phyloP scores from a whole-genome alignment of 768 basidiomycete genomes.

The Chalciporus piperatus region DNA sequence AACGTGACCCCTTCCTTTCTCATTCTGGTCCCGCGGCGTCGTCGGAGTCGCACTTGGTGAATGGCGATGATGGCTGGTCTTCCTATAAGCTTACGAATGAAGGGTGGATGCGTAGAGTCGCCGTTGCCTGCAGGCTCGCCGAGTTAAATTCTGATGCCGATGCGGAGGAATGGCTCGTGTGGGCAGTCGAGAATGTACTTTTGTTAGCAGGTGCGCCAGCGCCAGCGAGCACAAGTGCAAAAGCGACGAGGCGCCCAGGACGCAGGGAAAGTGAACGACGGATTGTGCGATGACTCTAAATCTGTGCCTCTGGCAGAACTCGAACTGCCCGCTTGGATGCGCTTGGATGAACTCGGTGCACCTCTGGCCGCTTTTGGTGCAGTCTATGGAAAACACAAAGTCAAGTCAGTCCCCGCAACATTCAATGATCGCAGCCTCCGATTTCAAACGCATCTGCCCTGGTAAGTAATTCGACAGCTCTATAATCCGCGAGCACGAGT shows the following conservation, averaged over 20 bases:
- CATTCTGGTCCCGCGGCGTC: background rate
- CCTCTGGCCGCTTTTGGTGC: slow-evolving; percentile 66
- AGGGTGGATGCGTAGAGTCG: slow-evolving; percentile 43
- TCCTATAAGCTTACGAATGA: slow-evolving; percentile 29
- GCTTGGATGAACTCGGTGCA: slow-evolving; percentile 57
- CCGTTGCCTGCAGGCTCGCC: slow-evolving; percentile 44
- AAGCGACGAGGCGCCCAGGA: background rate
- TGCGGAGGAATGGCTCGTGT: slow-evolving; percentile 43
- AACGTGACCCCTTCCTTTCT: slow-evolving; percentile 1
- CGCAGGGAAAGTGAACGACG: background rate
- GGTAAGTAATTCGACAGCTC: no score
- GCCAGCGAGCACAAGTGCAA: background rate
- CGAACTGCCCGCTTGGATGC: slow-evolving; percentile 58
- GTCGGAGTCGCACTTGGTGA: background rate
- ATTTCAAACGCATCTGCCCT: no score
- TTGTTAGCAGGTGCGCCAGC: slow-evolving; percentile 19
- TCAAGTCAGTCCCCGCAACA: slow-evolving; percentile 35
- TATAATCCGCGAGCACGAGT: no score
- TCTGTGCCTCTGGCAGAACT: slow-evolving; percentile 46
- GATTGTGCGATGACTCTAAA: background rate
- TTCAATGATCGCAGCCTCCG: no score
- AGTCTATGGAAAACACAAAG: slow-evolving; percentile 55
- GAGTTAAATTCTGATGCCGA: slow-evolving; percentile 35
- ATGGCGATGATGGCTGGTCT: slow-evolving; percentile 13
- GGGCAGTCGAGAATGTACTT: slow-evolving; percentile 44